Evolutionary conservation across 768 basidiomycete genomes (phyloP), one percentile per base, ranked within the genome.

Genomic region (Mycena alexandri): DNA sequence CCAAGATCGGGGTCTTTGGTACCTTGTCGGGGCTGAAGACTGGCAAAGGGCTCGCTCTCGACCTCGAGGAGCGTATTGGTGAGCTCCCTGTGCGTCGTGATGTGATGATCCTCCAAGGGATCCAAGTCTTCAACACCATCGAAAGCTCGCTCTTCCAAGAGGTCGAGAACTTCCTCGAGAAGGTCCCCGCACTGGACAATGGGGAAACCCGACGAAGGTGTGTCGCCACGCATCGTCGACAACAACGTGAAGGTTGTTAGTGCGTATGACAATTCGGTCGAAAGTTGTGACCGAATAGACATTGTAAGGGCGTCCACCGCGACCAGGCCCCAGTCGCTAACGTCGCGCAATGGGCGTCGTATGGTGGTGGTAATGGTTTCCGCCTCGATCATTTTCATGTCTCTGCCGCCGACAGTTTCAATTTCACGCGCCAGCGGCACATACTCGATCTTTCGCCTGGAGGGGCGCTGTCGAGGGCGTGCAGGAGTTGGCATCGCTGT

Each of bases 271-370:
- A 96, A 81, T 77, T 99, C 97, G 51, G 88, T 84, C 11, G 90
- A 85, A 46, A 98, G 80, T 41, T 96, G 85, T 41, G 93, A 97
- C 36, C 96, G 92, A 44, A 99, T 81, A 34, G 93, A 93, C 91
- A 99, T 90, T n/a, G 90, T 90, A 55, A 99, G 84, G n/a, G 90
- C 90, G 74, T 98, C 96, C 64, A 98, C 90, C 73, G 99, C 96
- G 55, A 97, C 88, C 10, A 84, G 85, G 22, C 94, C 95, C 89
- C 96, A 94, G 59, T 96, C 94, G 75, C 90, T 89, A 69, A 94
- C 85, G 56, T 91, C 88, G 63, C 92, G 86, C 73, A 92, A 77
- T 8, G 87, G 84, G 48, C 92, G 86, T 58, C 85, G 81, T 51
- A 86, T 82, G n/a, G 82, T 76, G 19, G 84, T 74, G 38, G 81